Evolutionary conservation across 176 grass and related monocot species (phyloP).

Genomic region (Rhynchospora breviuscula): DNA sequence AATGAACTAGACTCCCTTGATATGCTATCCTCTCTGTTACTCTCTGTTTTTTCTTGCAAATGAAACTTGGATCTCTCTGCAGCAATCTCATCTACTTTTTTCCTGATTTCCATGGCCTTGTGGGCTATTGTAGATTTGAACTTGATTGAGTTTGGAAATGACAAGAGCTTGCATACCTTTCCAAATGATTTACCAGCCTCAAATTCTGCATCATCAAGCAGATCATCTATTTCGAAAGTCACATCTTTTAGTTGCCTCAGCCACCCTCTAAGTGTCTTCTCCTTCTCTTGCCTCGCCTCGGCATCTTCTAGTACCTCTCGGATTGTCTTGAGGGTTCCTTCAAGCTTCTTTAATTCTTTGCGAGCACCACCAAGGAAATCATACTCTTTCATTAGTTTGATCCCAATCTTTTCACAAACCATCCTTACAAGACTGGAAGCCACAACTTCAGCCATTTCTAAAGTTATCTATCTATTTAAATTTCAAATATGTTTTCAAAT

Average conservation of each 20-base stretch:
- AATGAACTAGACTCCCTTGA: conserved; percentile 29
- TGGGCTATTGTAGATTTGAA: background rate
- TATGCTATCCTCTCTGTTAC: background rate
- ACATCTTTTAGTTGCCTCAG: conserved; percentile 20
- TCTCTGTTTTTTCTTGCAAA: background rate
- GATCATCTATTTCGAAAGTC: conserved; percentile 23
- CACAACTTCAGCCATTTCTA: conserved; percentile 15
- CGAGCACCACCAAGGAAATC: background rate
- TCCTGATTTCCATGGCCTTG: background rate
- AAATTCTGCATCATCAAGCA: background rate
- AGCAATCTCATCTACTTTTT: conserved; percentile 15
- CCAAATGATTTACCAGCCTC: background rate
- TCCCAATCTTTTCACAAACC: conserved; percentile 17
- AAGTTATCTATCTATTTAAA: background rate
- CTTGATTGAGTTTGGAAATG: background rate
- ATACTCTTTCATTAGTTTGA: background rate
- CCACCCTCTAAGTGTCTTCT: background rate
- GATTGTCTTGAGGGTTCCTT: conserved; percentile 3
- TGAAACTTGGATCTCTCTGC: background rate
- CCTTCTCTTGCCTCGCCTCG: conserved; percentile 6
- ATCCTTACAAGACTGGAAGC: conserved; percentile 4
- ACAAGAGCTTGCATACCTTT: conserved; percentile 1
- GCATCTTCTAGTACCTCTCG: conserved; percentile 15
- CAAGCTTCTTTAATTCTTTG: conserved; percentile 5
- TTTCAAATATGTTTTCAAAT: background rate